Evolutionary conservation across 225 moss, liverwort and hornwort species (phyloP).

Genomic region (Sphagnum tenellum): DNA sequence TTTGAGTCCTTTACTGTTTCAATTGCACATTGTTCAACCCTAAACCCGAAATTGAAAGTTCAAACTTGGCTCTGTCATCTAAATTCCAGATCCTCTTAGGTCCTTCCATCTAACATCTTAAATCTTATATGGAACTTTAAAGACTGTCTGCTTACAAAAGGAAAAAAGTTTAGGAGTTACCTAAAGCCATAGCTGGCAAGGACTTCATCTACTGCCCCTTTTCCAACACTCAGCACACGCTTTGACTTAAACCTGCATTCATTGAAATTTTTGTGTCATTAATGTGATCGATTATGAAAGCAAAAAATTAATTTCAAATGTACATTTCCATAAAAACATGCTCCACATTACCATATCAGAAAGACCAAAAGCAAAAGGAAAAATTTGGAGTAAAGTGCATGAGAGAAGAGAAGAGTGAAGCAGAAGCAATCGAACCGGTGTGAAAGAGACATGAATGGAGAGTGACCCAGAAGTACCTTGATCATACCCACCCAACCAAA

Average conservation of each 20-base stretch:
- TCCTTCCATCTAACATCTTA: too few species aligned
- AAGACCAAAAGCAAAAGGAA: conserved; percentile 1
- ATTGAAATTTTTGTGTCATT: background rate
- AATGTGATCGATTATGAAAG: too few species aligned
- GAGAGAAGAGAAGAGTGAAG: conserved; percentile 1
- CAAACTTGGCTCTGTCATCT: too few species aligned
- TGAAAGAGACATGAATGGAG: conserved; percentile 64
- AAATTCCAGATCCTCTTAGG: too few species aligned
- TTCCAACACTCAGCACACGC: conserved; percentile 67
- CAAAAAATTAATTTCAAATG: too few species aligned
- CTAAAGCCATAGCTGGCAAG: conserved; percentile 62
- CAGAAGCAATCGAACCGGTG: conserved; percentile 27
- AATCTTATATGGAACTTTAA: background rate
- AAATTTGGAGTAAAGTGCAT: background rate
- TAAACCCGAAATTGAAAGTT: too few species aligned
- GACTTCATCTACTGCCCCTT: conserved; percentile 53
- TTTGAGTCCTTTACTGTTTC: too few species aligned
- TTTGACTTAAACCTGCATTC: conserved; percentile 39
- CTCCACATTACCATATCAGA: background rate
- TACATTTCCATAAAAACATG: too few species aligned
- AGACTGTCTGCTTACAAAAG: background rate
- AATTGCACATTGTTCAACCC: too few species aligned
- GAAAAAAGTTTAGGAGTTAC: conserved; percentile 19
- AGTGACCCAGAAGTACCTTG: conserved; percentile 73
- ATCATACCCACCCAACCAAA: background rate